phyloP scores from a whole-genome alignment of 2,329 filamentous ascomycete genomes.

The Nemania sp. region DNA sequence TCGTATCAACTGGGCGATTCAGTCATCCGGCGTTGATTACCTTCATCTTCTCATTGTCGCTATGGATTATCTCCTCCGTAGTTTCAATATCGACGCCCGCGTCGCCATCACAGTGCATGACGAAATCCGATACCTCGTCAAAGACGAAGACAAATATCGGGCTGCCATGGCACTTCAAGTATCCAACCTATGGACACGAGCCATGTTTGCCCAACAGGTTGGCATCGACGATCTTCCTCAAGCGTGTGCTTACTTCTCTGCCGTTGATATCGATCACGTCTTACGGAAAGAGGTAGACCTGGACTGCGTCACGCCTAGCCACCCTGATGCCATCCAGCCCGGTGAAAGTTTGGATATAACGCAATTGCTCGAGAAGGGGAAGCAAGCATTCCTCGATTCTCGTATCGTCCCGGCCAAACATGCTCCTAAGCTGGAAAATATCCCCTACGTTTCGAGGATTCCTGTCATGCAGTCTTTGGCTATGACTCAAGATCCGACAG shows the following conservation, averaged over 20 bases:
- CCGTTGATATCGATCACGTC: slow-evolving; percentile 92
- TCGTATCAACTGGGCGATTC: slow-evolving; percentile 98
- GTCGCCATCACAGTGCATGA: slow-evolving; percentile 95
- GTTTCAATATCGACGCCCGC: slow-evolving; percentile 82
- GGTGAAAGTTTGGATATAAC: slow-evolving; percentile 87
- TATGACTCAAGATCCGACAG: slow-evolving; percentile 47
- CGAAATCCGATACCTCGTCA: slow-evolving; percentile 92
- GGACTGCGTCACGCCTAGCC: slow-evolving; percentile 92
- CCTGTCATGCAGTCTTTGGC: slow-evolving; percentile 79
- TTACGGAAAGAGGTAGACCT: slow-evolving; percentile 98
- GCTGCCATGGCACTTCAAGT: slow-evolving; percentile 92
- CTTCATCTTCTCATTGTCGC: slow-evolving; percentile 88
- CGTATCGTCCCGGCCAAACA: slow-evolving; percentile 55
- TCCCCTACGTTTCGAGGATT: slow-evolving; percentile 69
- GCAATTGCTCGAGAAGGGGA: slow-evolving; percentile 74
- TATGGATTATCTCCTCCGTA: slow-evolving; percentile 91
- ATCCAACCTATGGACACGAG: slow-evolving; percentile 92
- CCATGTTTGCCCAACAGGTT: slow-evolving; percentile 96
- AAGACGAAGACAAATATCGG: slow-evolving; percentile 81
- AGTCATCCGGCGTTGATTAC: slow-evolving; percentile 96
- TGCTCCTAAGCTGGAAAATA: slow-evolving; percentile 62
- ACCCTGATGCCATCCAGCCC: slow-evolving; percentile 74
- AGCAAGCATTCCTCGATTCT: slow-evolving; percentile 69
- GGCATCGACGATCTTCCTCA: slow-evolving; percentile 95
- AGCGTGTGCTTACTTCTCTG: slow-evolving; percentile 92